Percentiles rank a stretch among this genome's conserved stretches.
Evolutionary conservation across 306 rosid genomes (phyloP).

Genomic region (Fragaria ananassa): DNA sequence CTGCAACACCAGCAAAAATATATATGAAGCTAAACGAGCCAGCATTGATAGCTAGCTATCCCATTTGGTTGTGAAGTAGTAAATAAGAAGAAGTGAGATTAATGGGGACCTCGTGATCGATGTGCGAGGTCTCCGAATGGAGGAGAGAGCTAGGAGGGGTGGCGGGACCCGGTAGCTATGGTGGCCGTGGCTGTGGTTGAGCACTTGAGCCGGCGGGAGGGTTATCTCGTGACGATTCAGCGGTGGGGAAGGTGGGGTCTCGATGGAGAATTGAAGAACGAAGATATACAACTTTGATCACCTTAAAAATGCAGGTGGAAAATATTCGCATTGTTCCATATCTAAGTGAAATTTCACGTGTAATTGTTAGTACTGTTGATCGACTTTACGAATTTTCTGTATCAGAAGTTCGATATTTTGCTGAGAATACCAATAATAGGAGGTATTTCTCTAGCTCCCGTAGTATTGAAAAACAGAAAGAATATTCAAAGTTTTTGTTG

Average conservation of each 20-base stretch:
- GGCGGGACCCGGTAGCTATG: not conserved
- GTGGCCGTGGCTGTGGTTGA: slow-evolving; percentile 6
- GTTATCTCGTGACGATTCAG: slow-evolving; percentile 8
- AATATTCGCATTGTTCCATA: not conserved
- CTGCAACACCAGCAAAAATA: not conserved
- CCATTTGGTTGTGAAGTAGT: not conserved
- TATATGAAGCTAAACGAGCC: not conserved
- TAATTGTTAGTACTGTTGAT: not conserved
- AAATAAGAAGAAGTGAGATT: not conserved
- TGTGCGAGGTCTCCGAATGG: not conserved
- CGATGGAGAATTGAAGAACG: not conserved
- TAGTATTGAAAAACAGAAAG: no score
- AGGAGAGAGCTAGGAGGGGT: not conserved
- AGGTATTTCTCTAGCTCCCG: no score
- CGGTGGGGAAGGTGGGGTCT: slow-evolving; percentile 8
- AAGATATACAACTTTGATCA: not conserved
- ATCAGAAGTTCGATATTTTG: no score
- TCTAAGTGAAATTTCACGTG: not conserved
- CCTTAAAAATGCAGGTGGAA: not conserved
- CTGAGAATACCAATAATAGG: no score
- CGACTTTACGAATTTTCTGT: not conserved
- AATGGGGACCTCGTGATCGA: slow-evolving; percentile 9
- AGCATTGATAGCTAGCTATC: not conserved
- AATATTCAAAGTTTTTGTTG: no score
- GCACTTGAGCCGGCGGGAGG: not conserved